Conservation (phyloP, 345 rosid species). For the Erysimum cheiranthoides region DNA sequence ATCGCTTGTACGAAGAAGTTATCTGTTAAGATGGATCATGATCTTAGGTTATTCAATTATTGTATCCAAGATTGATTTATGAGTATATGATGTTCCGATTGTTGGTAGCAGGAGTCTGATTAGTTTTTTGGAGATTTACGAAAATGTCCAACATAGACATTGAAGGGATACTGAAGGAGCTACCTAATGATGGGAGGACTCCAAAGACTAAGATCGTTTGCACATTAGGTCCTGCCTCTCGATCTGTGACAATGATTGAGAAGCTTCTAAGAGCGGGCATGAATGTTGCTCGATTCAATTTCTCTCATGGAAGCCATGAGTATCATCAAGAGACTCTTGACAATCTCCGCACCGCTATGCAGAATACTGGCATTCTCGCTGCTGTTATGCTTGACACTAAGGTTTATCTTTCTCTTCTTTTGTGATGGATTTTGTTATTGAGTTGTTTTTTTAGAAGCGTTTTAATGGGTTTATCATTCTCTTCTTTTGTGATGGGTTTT, state of each 20-base stretch:
- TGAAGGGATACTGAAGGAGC: slow-evolving; percentile 74
- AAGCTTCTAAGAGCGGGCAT: slow-evolving; percentile 62
- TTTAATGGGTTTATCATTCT: slow-evolving; percentile 27
- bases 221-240: slow-evolving; percentile 67
- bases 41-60: neutral
- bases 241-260: slow-evolving; percentile 63
- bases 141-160: slow-evolving; percentile 89
- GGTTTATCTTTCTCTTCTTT: slow-evolving; percentile 21
- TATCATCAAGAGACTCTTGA: slow-evolving; percentile 44
- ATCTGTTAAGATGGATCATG: neutral
- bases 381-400: slow-evolving; percentile 46
- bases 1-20: neutral
- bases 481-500: neutral
- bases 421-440: neutral
- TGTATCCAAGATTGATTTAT: slow-evolving; percentile 13
- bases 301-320: slow-evolving; percentile 50
- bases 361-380: slow-evolving; percentile 39
- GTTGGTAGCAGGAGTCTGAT: slow-evolving; percentile 16
- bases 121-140: slow-evolving; percentile 6
- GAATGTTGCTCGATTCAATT: slow-evolving; percentile 66
- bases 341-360: slow-evolving; percentile 44
- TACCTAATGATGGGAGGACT: slow-evolving; percentile 52
- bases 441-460: neutral
- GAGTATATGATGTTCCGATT: neutral
- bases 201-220: slow-evolving; percentile 67